These are phyloP conservation scores for Pneumocystis jirovecii DNA, from an alignment of 1,139 yeast genomes.

Conservation along the genomic window DNA sequence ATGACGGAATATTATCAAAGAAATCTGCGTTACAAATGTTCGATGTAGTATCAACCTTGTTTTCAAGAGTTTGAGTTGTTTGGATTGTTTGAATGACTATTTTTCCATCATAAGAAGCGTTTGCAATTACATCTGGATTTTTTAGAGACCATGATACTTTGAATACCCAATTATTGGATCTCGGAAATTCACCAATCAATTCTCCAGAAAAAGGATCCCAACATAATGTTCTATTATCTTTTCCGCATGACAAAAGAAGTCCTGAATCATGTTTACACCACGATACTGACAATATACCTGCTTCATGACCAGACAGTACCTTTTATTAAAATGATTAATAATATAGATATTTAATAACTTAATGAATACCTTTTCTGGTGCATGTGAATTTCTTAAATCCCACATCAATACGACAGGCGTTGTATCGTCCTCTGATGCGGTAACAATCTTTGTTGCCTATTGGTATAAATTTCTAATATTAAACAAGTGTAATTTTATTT, in stretches of 20 bases:
- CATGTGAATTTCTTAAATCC: conserved; percentile 88
- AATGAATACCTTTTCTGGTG: conserved; percentile 42
- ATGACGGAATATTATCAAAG: conserved; percentile 61
- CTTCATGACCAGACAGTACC: conserved; percentile 62
- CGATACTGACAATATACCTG: conserved; percentile 78
- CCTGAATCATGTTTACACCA: conserved; percentile 83
- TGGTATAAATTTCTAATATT: background rate
- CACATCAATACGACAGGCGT: conserved; percentile 75
- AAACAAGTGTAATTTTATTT: background rate
- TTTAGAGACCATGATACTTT: conserved; percentile 73
- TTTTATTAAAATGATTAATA: conserved; percentile 10
- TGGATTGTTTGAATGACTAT: conserved; percentile 74
- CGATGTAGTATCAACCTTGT: conserved; percentile 25
- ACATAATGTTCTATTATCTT: conserved; percentile 70
- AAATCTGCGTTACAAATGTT: conserved; percentile 54
- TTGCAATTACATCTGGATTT: conserved; percentile 82
- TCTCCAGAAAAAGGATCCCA: conserved; percentile 69
- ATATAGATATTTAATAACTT: background rate
- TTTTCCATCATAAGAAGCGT: conserved; percentile 86
- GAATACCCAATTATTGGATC: conserved; percentile 89
- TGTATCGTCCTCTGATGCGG: conserved; percentile 72
- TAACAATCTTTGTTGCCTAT: conserved; percentile 66
- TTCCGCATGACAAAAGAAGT: conserved; percentile 73
- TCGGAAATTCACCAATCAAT: conserved; percentile 74
- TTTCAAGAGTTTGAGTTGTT: conserved; percentile 40